Evolutionary conservation across 495 filamentous ascomycete genomes (phyloP), one percentile per base, ranked within the genome.

Genomic region (Aspergillus campestris): DNA sequence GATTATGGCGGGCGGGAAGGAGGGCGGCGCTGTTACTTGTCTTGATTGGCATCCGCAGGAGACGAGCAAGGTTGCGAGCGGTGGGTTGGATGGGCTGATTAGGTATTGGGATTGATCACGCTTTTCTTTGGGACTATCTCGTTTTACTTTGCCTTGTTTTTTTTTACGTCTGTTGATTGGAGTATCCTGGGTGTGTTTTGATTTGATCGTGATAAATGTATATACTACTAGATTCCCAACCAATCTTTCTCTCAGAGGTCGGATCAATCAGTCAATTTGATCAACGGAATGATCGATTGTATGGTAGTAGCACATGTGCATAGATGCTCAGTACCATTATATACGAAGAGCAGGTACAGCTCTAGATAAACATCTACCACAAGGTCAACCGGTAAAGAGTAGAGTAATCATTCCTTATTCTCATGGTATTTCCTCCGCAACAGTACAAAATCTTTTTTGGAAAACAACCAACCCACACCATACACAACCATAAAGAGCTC

Each of bases 11-110:
- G 79, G 82, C 43, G 74, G 70, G 8, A 72, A 72, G 44, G 70
- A 73, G 32, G 70, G 70, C 5, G 81, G 83, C 6, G 79, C 91
- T 10, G 78, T 95, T 35, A 87, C 86, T 39, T 86, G 81, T 53
- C 70, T 88, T 38, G 83, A 84, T 63, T 98, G 90, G 90, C 89
- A 95, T 69, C 88, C 89, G 30, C 84, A 95, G 70, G 94, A 97
- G 73, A 91, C 83, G 6, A 89, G 83, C 60, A 94, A 95, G 70
- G 83, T 97, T 14, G 88, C 83, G 31, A 94, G 90, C 31, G 92
- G 87, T 27, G 92, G 88, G 4, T 66, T 94, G 65, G 87, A 94
- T 56, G 91, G 92, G 6, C 66, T 82, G 12, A 89, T 98, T 50
- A 89, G 84, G 63, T 92, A 90, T 66, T 97, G 92, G 92, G 92